A percentile compares a stretch with the other conserved stretches of the same genome.
These are phyloP conservation scores for Malassezia pachydermatis DNA, from an alignment of 1,284 basidiomycete genomes.

Conservation along the genomic window DNA sequence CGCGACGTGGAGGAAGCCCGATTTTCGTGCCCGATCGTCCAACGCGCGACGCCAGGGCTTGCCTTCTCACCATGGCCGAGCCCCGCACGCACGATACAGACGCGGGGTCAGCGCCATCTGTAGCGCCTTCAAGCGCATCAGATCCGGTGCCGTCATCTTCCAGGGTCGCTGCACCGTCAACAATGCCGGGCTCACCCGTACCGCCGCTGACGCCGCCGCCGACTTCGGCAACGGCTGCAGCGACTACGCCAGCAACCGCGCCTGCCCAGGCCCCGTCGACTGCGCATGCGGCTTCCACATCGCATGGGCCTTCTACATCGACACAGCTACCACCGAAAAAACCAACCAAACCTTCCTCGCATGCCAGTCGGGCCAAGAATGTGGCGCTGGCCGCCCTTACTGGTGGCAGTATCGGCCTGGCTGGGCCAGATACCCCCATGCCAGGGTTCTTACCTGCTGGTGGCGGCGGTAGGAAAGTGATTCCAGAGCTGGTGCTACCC, in stretches of 20 bases:
- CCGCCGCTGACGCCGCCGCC: not conserved
- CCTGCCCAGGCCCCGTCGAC: not conserved
- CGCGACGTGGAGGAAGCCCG: too few species aligned
- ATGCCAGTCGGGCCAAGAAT: slow-evolving; percentile 11
- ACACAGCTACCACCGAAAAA: too few species aligned
- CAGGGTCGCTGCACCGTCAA: not conserved
- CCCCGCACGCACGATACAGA: not conserved
- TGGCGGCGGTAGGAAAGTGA: slow-evolving; percentile 28
- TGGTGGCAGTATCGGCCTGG: slow-evolving; percentile 31
- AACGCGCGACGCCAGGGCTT: not conserved
- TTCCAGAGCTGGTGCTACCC: slow-evolving; percentile 33
- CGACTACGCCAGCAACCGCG: not conserved
- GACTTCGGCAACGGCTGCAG: not conserved
- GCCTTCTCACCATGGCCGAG: slow-evolving; percentile 3
- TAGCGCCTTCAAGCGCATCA: too few species aligned
- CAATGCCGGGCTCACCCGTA: not conserved
- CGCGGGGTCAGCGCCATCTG: not conserved
- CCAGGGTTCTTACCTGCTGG: slow-evolving; percentile 25
- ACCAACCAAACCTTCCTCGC: slow-evolving; percentile 7
- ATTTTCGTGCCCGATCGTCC: slow-evolving; percentile 3
- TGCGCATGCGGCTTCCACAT: too few species aligned
- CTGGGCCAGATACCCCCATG: slow-evolving; percentile 3
- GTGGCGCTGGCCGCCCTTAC: slow-evolving; percentile 10
- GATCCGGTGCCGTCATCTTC: too few species aligned
- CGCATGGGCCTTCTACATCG: too few species aligned